phyloP scores from a whole-genome alignment of 2,329 filamentous ascomycete genomes.

The Xylariaceae sp. region DNA sequence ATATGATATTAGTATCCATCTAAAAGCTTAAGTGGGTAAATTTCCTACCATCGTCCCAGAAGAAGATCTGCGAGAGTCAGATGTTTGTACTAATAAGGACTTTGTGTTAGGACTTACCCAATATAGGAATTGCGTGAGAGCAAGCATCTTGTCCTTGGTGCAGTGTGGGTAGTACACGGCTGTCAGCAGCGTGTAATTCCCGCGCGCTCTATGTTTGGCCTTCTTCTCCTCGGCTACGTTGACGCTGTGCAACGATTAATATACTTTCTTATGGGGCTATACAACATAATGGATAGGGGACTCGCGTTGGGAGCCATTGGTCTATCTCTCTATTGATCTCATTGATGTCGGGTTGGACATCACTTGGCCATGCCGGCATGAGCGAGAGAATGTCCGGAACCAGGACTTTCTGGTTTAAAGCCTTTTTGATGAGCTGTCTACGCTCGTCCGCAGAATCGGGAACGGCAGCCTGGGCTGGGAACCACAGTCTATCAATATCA shows the following conservation, averaged over 20 bases:
- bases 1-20: not conserved
- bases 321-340: conserved; percentile 37
- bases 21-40: too few relatives aligned
- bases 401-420: conserved; percentile 33
- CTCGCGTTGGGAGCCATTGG: conserved; percentile 37
- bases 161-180: conserved; percentile 39
- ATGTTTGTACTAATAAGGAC: not conserved
- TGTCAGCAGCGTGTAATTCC: conserved; percentile 37
- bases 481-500: conserved; percentile 28
- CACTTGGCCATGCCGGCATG: conserved; percentile 38
- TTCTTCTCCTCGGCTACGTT: conserved; percentile 38
- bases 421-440: conserved; percentile 33
- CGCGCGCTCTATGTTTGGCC: conserved; percentile 35
- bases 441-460: conserved; percentile 29
- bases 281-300: not conserved
- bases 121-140: conserved; percentile 37
- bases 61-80: conserved; percentile 34
- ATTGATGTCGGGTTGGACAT: conserved; percentile 36
- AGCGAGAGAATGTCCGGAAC: conserved; percentile 38
- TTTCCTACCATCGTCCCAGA: conserved; percentile 37
- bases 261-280: not conserved
- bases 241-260: conserved; percentile 29
- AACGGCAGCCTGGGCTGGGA: not conserved
- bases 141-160: conserved; percentile 37
- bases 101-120: conserved; percentile 30